Base-by-base conservation (phyloP, 495 filamentous ascomycete species). In the Penicillium herquei region DNA sequence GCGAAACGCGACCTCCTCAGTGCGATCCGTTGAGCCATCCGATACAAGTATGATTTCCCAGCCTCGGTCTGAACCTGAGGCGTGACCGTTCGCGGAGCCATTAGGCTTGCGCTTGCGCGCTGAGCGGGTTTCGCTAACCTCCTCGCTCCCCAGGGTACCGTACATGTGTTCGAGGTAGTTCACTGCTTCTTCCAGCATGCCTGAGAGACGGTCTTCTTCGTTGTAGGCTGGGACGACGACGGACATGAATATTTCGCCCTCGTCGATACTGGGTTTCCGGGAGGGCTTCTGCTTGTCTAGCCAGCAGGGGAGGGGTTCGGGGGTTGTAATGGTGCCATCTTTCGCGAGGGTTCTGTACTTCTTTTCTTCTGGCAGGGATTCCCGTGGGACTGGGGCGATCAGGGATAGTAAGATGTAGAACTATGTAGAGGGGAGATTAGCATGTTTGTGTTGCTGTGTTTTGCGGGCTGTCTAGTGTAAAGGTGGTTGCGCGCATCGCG, bases 31-130 rank as follows among this genome's bases (percentile, higher is more conserved):
- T 50, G 88, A 92, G n/a, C 92, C 95, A 70, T 99, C 94, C 46
- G 92, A 90, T 44, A 99, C 83, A 46, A 99, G 74, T n/a, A 99
- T 73, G 56, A 99, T 93, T 70, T 99, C 94, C 86, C 95, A 99
- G 33, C 90, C 91, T 33, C 74, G 78, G 21, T 63, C 49, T 11
- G 53, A 42, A 12, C 44, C 63, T 7, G 64, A 58, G n/a, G 58
- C 47, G 35, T 54, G 55, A 52, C 61, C 69, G 42, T 67, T 64
- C 7, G 42, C 41, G 1, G 50, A 9, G 11, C 58, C 65, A 42
- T 70, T 70, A 6, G 61, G 55, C 33, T 71, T 75, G 30, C 74
- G 72, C 37, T 70, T 67, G 6, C 69, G 70, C 51, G 63, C 61
- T 1, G 64, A 57, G 26, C 54, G 57, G 1, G 57, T 70, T 39